Base-by-base conservation (phyloP, 164 flowering plant genomes). In the Cinnamomum chago region DNA sequence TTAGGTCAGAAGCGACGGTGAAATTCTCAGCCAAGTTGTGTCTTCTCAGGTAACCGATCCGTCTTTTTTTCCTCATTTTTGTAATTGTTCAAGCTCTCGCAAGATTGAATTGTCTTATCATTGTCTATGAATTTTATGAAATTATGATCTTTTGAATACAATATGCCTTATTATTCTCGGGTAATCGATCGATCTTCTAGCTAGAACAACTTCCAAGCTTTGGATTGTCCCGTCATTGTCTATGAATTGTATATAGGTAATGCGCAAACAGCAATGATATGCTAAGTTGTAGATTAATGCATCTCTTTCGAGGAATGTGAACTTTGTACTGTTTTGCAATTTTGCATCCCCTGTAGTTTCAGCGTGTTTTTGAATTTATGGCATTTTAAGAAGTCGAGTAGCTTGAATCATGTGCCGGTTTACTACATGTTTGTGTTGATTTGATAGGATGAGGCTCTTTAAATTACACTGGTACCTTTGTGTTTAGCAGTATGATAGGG, bases 1-100 rank as follows among this genome's bases (percentile, higher is more conserved):
- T 75, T 70, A 93, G 97, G 98, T 92, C 58, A 85, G 88, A 67
- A 73, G 97, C 76, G 82, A 86, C 76, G 99, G 99, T 17, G 87
- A 90, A 75, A 93, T 95, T 79, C 91, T 95, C 35, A 93, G 99
- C 81, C 97, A 95, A 86, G 97, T 93, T 64, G 92, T 92, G 83
- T 86, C 91, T 70, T 92, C 95, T 77, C 96, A 93, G 97, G 98
- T 94, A 82, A 82, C n/a, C 33, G 69, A 67, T 33, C 25, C 67
- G 9, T 65, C 67, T 9, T 65, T 65, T 23, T 23, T 23, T n/a
- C n/a, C 25, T 24, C 33, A 65, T 17, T 24, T 65, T 65, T 4
- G 33, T 65, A 27, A 14, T 25, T 60, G 24, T n/a, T 60, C 20
- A 60, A 60, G 47, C 47, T 40, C 47, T 40, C 47, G 47, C 47